Percentiles rank a stretch among this genome's conserved stretches.
Conservation (phyloP, 1,284 basidiomycete species). For the Heterobasidion parviporum region DNA sequence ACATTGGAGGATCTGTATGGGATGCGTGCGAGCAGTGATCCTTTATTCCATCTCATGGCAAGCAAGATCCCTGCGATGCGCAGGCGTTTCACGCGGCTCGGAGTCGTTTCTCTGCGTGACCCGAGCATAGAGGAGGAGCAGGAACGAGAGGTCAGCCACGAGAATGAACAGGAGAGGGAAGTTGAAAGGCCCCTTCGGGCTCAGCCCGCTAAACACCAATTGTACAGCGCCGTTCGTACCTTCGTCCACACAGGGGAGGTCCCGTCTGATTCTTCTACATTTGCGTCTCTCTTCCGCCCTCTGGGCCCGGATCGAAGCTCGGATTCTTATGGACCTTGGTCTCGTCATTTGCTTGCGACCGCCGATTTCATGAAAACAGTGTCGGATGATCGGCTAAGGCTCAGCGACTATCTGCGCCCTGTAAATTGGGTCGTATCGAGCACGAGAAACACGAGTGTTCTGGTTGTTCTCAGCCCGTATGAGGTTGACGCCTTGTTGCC, state of each 20-base stretch:
- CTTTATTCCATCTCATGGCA: not conserved
- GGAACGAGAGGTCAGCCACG: constrained; percentile 38
- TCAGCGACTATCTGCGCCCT: constrained; percentile 29
- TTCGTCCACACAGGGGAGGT: constrained; percentile 21
- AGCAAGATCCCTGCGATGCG: constrained; percentile 17
- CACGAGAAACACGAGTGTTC: not conserved
- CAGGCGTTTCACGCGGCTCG: constrained; percentile 20
- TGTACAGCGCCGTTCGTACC: constrained; percentile 17
- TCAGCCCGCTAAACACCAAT: constrained; percentile 15
- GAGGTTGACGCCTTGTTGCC: constrained; percentile 35
- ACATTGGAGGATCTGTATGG: constrained; percentile 30
- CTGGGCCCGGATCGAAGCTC: not conserved
- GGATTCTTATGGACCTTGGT: not conserved
- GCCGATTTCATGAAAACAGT: not conserved
- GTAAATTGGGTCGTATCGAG: constrained; percentile 35
- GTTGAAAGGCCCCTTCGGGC: constrained; percentile 24
- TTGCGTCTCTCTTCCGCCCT: constrained; percentile 13
- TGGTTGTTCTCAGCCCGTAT: constrained; percentile 36
- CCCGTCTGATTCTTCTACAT: not conserved
- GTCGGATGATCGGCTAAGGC: no score
- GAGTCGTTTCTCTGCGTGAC: constrained; percentile 12
- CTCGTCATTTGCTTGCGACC: not conserved
- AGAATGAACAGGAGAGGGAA: constrained; percentile 33
- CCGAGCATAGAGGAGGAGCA: constrained; percentile 36
- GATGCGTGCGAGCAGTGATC: not conserved